Percentiles rank a stretch among this genome's conserved stretches.
phyloP scores from a whole-genome alignment of 768 basidiomycete species.

The Trametes coccinea region DNA sequence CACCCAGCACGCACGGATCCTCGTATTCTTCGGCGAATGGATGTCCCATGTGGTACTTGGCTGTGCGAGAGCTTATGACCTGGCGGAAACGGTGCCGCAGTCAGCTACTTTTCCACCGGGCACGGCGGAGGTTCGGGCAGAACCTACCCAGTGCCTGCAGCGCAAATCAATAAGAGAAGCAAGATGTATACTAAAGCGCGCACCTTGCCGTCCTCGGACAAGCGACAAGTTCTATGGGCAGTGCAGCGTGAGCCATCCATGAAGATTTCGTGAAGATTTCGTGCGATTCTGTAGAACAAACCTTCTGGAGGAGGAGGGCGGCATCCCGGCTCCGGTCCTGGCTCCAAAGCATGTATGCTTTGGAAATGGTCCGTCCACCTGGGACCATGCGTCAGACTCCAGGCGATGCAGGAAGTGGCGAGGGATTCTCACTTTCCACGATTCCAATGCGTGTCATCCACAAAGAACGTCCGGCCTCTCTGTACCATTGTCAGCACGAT shows the following conservation, averaged over 20 bases:
- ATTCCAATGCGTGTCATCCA: constrained; percentile 74
- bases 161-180: constrained; percentile 15
- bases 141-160: constrained; percentile 62
- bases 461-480: constrained; percentile 57
- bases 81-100: constrained; percentile 24
- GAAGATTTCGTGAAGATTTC: neutral
- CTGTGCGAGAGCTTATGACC: constrained; percentile 65
- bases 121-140: neutral
- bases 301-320: constrained; percentile 62
- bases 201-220: constrained; percentile 70
- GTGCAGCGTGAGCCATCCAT: neutral
- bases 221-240: constrained; percentile 59
- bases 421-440: constrained; percentile 57
- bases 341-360: constrained; percentile 50
- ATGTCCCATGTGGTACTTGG: constrained; percentile 63
- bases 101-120: neutral
- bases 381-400: constrained; percentile 1
- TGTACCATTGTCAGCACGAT: constrained; percentile 40
- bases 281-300: constrained; percentile 28
- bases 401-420: too few relatives aligned
- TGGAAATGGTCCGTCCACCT: constrained; percentile 73
- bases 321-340: constrained; percentile 67
- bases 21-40: constrained; percentile 58
- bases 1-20: constrained; percentile 50
- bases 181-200: neutral